phyloP scores from a whole-genome alignment of 148 eudicot genomes.

The Rhododendron williamsianum region DNA sequence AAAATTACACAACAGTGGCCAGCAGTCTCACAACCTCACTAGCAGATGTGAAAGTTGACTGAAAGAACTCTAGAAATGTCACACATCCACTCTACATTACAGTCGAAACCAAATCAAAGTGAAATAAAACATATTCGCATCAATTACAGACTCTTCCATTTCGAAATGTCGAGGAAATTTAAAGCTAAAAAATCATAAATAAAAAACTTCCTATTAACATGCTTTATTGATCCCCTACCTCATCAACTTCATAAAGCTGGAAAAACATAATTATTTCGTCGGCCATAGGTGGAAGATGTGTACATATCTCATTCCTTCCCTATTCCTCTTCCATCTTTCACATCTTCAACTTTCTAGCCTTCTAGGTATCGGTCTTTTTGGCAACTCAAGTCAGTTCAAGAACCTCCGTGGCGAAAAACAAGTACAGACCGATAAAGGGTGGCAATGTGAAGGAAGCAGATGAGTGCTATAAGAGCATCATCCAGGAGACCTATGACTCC shows the following conservation, averaged over 20 bases:
- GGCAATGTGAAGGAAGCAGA: conserved; percentile 83
- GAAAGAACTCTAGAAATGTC: background rate
- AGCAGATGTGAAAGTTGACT: background rate
- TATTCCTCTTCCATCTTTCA: background rate
- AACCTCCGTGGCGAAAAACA: conserved; percentile 68
- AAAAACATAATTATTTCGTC: background rate
- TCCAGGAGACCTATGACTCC: conserved; percentile 84
- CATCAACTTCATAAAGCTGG: background rate
- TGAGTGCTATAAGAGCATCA: conserved; percentile 62
- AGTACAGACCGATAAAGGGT: conserved; percentile 81
- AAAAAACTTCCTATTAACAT: background rate
- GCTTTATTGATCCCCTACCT: background rate
- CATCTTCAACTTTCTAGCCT: background rate
- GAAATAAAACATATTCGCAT: background rate
- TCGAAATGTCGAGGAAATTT: background rate
- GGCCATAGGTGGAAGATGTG: background rate
- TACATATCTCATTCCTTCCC: background rate
- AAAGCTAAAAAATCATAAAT: background rate
- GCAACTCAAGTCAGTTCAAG: conserved; percentile 22
- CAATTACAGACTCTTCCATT: background rate
- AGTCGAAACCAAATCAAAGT: background rate
- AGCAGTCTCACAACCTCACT: background rate
- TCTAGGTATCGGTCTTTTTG: background rate
- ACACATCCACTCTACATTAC: background rate
- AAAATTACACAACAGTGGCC: background rate